phyloP scores from a whole-genome alignment of 1,284 basidiomycete genomes.

The Ganoderma sp. region DNA sequence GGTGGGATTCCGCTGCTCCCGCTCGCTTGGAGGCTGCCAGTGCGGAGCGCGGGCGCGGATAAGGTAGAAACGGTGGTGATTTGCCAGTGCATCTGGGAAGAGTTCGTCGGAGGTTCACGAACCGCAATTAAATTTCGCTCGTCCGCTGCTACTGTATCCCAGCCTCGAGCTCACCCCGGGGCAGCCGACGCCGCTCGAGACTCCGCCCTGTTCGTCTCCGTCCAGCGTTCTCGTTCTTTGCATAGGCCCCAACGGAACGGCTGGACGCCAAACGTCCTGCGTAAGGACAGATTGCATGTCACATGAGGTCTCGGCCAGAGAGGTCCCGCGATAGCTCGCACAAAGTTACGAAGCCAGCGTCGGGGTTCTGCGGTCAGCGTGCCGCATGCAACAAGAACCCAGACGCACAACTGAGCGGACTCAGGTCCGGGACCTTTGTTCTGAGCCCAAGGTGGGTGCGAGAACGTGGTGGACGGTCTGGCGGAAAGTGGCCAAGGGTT shows the following conservation, averaged over 20 bases:
- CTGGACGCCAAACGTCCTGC: constrained; percentile 3
- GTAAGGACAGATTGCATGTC: constrained; percentile 26
- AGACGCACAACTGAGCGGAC: not conserved
- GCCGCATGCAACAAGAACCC: not conserved
- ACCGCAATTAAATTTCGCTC: not conserved
- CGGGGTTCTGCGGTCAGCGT: constrained; percentile 16
- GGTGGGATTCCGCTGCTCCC: not conserved
- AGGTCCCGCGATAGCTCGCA: constrained; percentile 24
- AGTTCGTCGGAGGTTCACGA: not conserved
- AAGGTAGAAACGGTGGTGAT: not conserved
- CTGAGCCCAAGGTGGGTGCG: constrained; percentile 4
- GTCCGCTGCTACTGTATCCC: not conserved
- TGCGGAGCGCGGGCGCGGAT: not conserved
- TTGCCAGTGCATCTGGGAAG: not conserved
- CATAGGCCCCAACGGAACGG: not conserved
- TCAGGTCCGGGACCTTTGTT: constrained; percentile 3
- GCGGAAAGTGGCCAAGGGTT: constrained; percentile 6
- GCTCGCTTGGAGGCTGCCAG: not conserved
- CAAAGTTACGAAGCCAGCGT: constrained; percentile 18
- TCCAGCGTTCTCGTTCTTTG: constrained; percentile 10
- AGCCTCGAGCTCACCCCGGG: not conserved
- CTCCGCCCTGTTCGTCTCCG: not conserved
- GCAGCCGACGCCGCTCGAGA: not conserved
- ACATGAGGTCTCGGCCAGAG: constrained; percentile 19
- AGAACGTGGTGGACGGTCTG: not conserved